Evolutionary conservation across 305 asterid genomes (phyloP).

Genomic region (Petunia hybrid): DNA sequence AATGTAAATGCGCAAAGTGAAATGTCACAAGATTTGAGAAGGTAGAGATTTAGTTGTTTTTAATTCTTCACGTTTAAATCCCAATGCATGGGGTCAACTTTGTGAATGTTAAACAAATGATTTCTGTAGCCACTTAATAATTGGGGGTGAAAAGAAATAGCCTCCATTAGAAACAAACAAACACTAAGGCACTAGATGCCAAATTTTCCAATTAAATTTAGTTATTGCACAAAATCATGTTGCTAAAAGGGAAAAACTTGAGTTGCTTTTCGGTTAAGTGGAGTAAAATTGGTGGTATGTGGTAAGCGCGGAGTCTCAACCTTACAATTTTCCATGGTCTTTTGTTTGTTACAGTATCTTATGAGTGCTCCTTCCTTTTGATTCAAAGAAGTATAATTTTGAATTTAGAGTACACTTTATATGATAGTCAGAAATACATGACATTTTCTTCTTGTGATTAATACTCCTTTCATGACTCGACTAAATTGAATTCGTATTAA

Average conservation of each 20-base stretch:
- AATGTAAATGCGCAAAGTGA: not conserved
- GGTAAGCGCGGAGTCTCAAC: not conserved
- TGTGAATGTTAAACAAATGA: not conserved
- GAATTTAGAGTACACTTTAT: no score
- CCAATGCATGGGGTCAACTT: constrained; percentile 4
- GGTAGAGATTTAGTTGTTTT: not conserved
- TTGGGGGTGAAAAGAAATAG: not conserved
- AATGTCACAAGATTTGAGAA: not conserved
- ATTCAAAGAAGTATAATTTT: not conserved
- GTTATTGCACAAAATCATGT: not conserved
- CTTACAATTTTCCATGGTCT: not conserved
- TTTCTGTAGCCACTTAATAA: not conserved
- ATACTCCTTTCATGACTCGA: no score
- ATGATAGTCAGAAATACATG: not conserved
- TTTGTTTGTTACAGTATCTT: not conserved
- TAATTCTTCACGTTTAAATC: not conserved
- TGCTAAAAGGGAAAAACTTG: not conserved
- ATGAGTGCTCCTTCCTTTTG: not conserved
- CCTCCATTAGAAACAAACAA: not conserved
- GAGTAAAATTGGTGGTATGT: not conserved
- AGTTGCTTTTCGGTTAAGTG: not conserved
- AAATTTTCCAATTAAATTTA: not conserved
- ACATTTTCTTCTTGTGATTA: not conserved
- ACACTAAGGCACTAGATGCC: not conserved
- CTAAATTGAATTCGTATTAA: no score